Base-by-base conservation (phyloP, 345 rosid species). In the Lepidium africanum region DNA sequence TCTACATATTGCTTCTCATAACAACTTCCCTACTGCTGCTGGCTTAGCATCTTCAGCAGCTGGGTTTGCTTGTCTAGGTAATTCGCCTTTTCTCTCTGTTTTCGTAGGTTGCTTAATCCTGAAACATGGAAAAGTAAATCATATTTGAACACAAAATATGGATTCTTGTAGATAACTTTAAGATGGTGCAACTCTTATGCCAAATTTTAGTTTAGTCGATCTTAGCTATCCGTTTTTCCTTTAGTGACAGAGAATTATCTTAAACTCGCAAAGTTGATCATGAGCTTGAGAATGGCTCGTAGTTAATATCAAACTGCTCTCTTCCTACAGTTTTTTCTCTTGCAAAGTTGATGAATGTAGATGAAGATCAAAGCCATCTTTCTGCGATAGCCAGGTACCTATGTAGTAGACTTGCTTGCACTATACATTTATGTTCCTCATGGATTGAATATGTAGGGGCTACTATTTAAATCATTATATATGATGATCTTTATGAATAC, bases 11-110 rank as follows among this genome's bases (percentile, higher is more conserved):
- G 95, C 99, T 65, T 94, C 99, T 9, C 88, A 76, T 67, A 94
- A 94, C 77, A 91, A 86, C 71, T 94, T 94, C 63, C 99, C 99
- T 41, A 89, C 97, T 32, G 99, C 97, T 59, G 99, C 97, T 78
- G 99, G 99, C 16, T 80, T 94, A 81, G 99, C 99, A 76, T 94
- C 99, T 77, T 94, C 99, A 30, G 99, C 99, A 0, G 96, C 99
- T 71, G 99, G 99, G 33, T 83, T 94, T 74, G 97, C 99, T 62
- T 94, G 99, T 80, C 87, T 94, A 53, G 99, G 99, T 91, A 83
- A 70, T 47, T 5, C 6, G 1, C 37, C 6, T 7, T 30, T 55
- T 52, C 16, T 43, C 7, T 59, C 10, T 65, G 9, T 52, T 65
- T 65, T 30, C 38, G 25, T 67, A 3, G 30, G 3, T 57, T 35